phyloP scores from a whole-genome alignment of 2,329 filamentous ascomycete species.

The Fusarium irregulare region DNA sequence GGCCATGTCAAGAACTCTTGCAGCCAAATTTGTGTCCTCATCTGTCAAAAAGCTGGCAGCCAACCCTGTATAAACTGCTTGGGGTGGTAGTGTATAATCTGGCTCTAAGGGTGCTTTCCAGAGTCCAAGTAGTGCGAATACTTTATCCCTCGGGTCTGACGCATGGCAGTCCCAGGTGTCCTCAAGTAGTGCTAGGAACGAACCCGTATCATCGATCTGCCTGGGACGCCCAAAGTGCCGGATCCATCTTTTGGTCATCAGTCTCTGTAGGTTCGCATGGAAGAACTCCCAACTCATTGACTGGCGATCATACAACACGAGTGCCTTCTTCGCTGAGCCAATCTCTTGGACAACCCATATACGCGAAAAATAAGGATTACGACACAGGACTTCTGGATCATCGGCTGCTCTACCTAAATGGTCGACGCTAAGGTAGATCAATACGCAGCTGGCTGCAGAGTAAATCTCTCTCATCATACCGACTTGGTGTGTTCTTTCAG shows the following conservation, averaged over 20 bases:
- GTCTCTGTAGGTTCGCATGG: rapidly evolving
- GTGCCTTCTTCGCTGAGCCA: background rate
- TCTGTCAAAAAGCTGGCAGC: background rate
- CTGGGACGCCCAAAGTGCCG: background rate
- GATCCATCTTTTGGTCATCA: background rate
- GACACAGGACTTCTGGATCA: background rate
- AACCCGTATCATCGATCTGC: background rate
- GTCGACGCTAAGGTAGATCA: background rate
- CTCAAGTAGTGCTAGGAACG: background rate
- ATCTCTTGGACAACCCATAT: slow-evolving; percentile 4
- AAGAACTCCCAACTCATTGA: background rate
- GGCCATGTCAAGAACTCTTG: background rate
- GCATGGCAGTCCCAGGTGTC: slow-evolving; percentile 2
- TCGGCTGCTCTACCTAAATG: rapidly evolving
- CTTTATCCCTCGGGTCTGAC: slow-evolving; percentile 4
- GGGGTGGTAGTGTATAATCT: background rate
- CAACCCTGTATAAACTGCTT: background rate
- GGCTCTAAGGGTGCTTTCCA: rapidly evolving
- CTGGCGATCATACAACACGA: background rate
- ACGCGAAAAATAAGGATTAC: background rate
- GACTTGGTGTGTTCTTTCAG: slow-evolving; percentile 3
- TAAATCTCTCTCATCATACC: background rate
- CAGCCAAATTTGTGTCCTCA: rapidly evolving
- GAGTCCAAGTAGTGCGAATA: background rate
- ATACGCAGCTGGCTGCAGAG: background rate